Conservation (phyloP, 139 green algal genomes). For the Picochlorum costavermella region DNA sequence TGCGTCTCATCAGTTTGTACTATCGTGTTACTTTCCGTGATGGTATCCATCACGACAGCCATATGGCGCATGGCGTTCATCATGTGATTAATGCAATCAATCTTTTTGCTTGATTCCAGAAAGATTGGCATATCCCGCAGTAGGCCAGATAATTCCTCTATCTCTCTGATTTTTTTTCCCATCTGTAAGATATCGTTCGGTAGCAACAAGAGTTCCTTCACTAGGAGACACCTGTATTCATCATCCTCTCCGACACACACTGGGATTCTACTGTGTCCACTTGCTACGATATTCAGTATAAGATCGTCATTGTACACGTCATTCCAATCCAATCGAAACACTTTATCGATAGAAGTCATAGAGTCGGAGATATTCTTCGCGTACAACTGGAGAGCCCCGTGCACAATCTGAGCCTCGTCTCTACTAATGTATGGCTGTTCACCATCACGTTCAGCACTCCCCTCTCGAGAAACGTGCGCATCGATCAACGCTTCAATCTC, state of each 20-base stretch:
- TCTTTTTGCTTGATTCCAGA: slow-evolving; percentile 32
- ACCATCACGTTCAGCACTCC: slow-evolving; percentile 35
- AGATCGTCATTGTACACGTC: slow-evolving; percentile 50
- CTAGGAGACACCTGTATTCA: slow-evolving; percentile 36
- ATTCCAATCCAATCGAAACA: slow-evolving; percentile 67
- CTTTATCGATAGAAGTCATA: slow-evolving; percentile 86
- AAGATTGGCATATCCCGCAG: slow-evolving; percentile 16
- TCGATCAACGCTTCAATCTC: slow-evolving; percentile 84
- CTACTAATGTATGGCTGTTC: slow-evolving; percentile 36
- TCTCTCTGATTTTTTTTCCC: slow-evolving; percentile 25
- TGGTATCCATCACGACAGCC: slow-evolving; percentile 52
- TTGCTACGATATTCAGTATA: slow-evolving; percentile 52
- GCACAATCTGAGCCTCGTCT: slow-evolving; percentile 59
- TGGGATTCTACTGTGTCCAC: slow-evolving; percentile 69
- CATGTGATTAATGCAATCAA: slow-evolving; percentile 88
- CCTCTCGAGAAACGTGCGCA: slow-evolving; percentile 39
- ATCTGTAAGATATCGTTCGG: slow-evolving; percentile 6
- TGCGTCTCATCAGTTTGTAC: too few species aligned
- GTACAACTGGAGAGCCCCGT: slow-evolving; percentile 78
- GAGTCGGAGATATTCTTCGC: slow-evolving; percentile 55
- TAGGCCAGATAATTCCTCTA: neutral
- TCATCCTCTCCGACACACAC: slow-evolving; percentile 48
- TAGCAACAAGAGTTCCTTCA: slow-evolving; percentile 71
- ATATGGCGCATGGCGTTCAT: slow-evolving; percentile 79
- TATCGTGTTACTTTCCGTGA: neutral